Base-by-base conservation (phyloP, 306 rosid genomes). In the Medicago lupulina region DNA sequence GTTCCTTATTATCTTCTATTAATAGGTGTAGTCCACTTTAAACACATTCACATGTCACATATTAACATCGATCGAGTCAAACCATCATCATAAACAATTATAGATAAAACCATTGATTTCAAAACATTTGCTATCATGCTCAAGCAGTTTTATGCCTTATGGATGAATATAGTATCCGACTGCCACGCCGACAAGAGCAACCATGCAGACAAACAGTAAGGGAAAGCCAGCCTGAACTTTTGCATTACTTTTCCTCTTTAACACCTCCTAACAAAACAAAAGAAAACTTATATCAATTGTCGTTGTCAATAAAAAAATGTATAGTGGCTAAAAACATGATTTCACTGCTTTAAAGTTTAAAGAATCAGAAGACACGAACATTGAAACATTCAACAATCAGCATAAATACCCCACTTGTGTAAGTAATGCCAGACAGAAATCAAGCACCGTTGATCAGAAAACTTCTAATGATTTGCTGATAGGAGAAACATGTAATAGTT, bases 221-320 rank as follows among this genome's bases (percentile, higher is more conserved):
- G 99, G 97, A 85, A 95, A 92, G 38, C 99, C 97, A 60, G 62
- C 82, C 76, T 79, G 89, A 76, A 71, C 81, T 81, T 65, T 85
- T n/a, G 50, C 72, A 46, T 67, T 49, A 76, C 65, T 78, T 73
- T 83, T 85, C 81, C 79, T 91, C 83, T 81, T 91, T 86, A 89
- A 41, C 53, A 70, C 61, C 82, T 85, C 97, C 98, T 92, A 84
- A 55, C 44, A 66, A 81, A 70, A 76, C 80, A 78, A 31, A 39
- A 18, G 70, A 80, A 36, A 76, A 70, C 28, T 65, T 4, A 49
- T 14, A 75, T 76, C 21, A 34, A 61, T 34, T 6, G 34, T 28
- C 60, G 25, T 7, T 10, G 55, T 16, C 70, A 25, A 57, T 15
- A 39, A 65, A 17, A 16, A 61, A n/a, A 47, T 62, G 50, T 9